These are phyloP conservation scores for Buxus sempervirens DNA, from an alignment of 164 flowering plant genomes.

Conservation along the genomic window DNA sequence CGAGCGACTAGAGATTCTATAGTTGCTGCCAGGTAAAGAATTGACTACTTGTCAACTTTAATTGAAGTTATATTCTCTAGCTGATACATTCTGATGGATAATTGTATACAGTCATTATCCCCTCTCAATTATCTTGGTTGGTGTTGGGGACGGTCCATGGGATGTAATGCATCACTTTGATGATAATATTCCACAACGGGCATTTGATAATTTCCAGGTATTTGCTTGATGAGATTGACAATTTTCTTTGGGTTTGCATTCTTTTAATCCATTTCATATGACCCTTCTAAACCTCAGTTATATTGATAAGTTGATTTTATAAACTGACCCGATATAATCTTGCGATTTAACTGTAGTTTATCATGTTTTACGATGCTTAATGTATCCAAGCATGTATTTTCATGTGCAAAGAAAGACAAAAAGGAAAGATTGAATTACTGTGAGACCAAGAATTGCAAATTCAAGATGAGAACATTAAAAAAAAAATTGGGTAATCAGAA, in stretches of 20 bases:
- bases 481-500: too few species aligned
- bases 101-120: conserved; percentile 54
- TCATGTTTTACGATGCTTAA: background rate
- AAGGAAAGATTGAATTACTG: too few species aligned
- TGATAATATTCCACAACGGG: conserved; percentile 72
- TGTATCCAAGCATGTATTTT: background rate
- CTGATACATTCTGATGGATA: background rate
- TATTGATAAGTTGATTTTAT: too few species aligned
- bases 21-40: conserved; percentile 70
- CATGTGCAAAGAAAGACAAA: background rate
- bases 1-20: conserved; percentile 67
- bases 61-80: background rate
- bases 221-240: background rate
- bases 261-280: background rate
- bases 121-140: conserved; percentile 81
- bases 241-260: too few species aligned
- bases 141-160: conserved; percentile 99
- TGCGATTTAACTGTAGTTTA: background rate
- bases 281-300: background rate
- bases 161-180: conserved; percentile 81
- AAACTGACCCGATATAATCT: background rate
- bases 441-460: too few species aligned
- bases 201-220: conserved; percentile 92
- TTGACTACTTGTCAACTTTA: background rate
- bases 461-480: too few species aligned